Percentiles rank a stretch among this genome's conserved stretches.
Evolutionary conservation across 2,329 filamentous ascomycete species (phyloP).

Genomic region (Iodosphaeria phyllophila): DNA sequence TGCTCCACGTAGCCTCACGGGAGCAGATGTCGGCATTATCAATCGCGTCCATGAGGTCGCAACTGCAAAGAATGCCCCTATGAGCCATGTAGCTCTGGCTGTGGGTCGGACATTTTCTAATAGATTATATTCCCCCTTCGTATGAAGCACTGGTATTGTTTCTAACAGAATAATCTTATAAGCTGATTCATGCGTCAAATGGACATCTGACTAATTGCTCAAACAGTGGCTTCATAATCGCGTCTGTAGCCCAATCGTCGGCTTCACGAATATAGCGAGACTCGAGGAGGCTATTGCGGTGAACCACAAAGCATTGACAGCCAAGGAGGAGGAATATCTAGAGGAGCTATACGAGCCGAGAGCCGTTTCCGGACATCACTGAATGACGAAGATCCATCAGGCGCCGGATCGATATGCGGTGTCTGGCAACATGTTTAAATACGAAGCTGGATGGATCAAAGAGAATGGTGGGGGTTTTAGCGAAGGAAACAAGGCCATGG

Average conservation of each 20-base stretch:
- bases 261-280: constrained; percentile 36
- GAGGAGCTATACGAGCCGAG: constrained; percentile 43
- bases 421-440: too few species aligned
- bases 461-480: too few species aligned
- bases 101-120: too few species aligned
- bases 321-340: constrained; percentile 40
- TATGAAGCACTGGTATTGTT: too few species aligned
- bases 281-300: constrained; percentile 39
- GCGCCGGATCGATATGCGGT: too few species aligned
- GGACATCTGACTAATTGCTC: too few species aligned
- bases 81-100: constrained; percentile 46
- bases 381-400: too few species aligned
- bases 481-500: too few species aligned
- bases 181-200: too few species aligned
- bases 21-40: constrained; percentile 22
- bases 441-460: too few species aligned
- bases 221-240: constrained; percentile 39
- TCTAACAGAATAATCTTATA: too few species aligned
- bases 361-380: constrained; percentile 21
- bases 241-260: constrained; percentile 39
- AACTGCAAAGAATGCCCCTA: constrained; percentile 37
- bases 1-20: constrained; percentile 8
- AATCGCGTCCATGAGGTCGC: constrained; percentile 37
- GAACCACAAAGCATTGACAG: constrained; percentile 25
- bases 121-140: too few species aligned